A percentile compares a stretch with the other conserved stretches of the same genome.
These are phyloP conservation scores for Helichrysum umbraculigerum DNA, from an alignment of 129 eudicot genomes.

Conservation along the genomic window DNA sequence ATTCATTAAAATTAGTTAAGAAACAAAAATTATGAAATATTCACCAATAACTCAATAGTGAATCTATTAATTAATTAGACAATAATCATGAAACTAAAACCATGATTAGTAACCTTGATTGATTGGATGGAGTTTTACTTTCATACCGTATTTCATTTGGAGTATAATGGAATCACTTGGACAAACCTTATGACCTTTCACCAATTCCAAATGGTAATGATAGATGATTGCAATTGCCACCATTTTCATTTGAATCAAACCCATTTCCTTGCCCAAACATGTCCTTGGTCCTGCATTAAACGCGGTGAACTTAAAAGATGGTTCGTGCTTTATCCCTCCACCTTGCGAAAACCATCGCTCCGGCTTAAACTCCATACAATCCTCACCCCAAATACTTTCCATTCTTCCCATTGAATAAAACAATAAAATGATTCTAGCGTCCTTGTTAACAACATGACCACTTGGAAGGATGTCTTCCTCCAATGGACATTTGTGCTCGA, in stretches of 20 bases:
- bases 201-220: conserved; percentile 30
- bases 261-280: conserved; percentile 30
- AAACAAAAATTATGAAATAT: too few relatives aligned
- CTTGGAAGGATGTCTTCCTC: conserved; percentile 28
- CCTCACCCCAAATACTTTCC: conserved; percentile 35
- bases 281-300: conserved; percentile 38
- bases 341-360: conserved; percentile 31
- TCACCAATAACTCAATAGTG: too few relatives aligned
- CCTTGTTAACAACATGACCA: conserved; percentile 14
- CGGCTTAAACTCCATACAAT: conserved; percentile 34
- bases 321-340: conserved; percentile 14
- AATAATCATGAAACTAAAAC: too few relatives aligned
- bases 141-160: conserved; percentile 36
- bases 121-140: conserved; percentile 14
- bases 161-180: conserved; percentile 32
- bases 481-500: conserved; percentile 9
- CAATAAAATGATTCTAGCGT: conserved; percentile 14
- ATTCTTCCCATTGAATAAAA: conserved; percentile 28
- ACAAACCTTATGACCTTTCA: conserved; percentile 30
- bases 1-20: too few relatives aligned
- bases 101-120: neutral
- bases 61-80: too few relatives aligned
- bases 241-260: conserved; percentile 26
- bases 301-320: conserved; percentile 29
- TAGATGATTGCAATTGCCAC: conserved; percentile 26